phyloP scores from a whole-genome alignment of 148 eudicot genomes.

The Chenopodium berlandieri region DNA sequence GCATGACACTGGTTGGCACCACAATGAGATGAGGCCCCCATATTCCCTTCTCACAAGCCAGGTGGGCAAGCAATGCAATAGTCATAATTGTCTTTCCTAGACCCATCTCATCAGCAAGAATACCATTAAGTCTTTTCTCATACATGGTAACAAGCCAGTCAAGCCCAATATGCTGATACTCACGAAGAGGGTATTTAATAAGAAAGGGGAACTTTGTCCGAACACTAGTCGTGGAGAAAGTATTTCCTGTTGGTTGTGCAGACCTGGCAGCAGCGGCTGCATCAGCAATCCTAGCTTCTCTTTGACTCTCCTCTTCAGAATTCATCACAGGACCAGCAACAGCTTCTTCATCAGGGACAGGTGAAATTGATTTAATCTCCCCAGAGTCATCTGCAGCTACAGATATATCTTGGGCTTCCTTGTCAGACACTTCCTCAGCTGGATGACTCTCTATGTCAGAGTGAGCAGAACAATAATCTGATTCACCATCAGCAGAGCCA shows the following conservation, averaged over 20 bases:
- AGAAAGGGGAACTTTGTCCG: conserved; percentile 93
- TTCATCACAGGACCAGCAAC: conserved; percentile 29
- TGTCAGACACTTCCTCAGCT: conserved; percentile 31
- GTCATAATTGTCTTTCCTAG: conserved; percentile 99
- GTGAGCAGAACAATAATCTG: conserved; percentile 48
- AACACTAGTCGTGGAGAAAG: conserved; percentile 91
- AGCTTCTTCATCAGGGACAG: conserved; percentile 32
- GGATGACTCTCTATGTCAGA: conserved; percentile 48
- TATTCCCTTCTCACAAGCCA: conserved; percentile 97
- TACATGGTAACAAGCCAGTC: conserved; percentile 99
- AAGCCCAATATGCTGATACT: conserved; percentile 97
- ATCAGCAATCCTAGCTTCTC: conserved; percentile 79
- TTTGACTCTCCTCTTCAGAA: conserved; percentile 56
- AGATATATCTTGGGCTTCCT: conserved; percentile 29
- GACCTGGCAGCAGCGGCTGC: conserved; percentile 99
- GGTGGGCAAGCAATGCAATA: conserved; percentile 93
- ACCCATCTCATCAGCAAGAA: conserved; percentile 97
- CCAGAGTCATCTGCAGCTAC: conserved; percentile 35
- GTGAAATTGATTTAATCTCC: conserved; percentile 28
- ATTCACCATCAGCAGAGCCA: conserved; percentile 45
- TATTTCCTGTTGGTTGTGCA: conserved; percentile 98
- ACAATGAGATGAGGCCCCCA: conserved; percentile 99
- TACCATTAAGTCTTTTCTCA: conserved; percentile 97
- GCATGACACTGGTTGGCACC: conserved; percentile 99
- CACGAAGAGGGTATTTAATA: conserved; percentile 91